phyloP scores from a whole-genome alignment of 495 filamentous ascomycete species.

The Thermochaetoides thermophila region DNA sequence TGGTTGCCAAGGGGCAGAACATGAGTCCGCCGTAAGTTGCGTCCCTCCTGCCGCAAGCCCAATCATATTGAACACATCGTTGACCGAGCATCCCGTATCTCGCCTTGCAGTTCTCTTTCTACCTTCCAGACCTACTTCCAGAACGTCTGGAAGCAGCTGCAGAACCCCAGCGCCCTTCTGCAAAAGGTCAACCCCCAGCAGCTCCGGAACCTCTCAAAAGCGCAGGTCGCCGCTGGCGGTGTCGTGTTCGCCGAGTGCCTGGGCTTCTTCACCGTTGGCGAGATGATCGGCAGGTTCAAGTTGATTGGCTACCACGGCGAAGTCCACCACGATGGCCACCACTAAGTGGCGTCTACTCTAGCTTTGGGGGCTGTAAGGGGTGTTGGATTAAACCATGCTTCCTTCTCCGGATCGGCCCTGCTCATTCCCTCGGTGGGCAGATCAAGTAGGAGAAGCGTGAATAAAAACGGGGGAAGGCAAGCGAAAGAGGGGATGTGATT shows the following conservation, averaged over 20 bases:
- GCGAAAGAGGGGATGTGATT: slow-evolving; percentile 1
- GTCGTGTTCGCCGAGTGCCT: slow-evolving; percentile 75
- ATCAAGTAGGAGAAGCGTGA: background rate
- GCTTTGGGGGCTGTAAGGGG: no score
- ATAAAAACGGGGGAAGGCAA: no score
- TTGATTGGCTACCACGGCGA: slow-evolving; percentile 81
- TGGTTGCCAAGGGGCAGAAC: slow-evolving; percentile 76
- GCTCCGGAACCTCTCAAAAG: slow-evolving; percentile 51
- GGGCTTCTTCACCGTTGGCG: slow-evolving; percentile 94
- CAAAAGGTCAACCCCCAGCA: slow-evolving; percentile 39
- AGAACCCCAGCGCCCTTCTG: slow-evolving; percentile 45
- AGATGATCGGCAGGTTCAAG: slow-evolving; percentile 92
- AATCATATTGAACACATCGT: background rate
- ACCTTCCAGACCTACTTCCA: slow-evolving; percentile 83
- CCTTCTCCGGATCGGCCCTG: background rate
- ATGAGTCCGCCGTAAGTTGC: slow-evolving; percentile 88
- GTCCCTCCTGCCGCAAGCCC: background rate
- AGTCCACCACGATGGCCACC: slow-evolving; percentile 41
- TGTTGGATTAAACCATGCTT: slow-evolving; percentile 2
- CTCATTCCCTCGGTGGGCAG: slow-evolving; percentile 1
- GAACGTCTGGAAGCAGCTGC: slow-evolving; percentile 47
- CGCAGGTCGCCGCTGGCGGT: slow-evolving; percentile 52
- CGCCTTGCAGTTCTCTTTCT: slow-evolving; percentile 51
- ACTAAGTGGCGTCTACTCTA: no score
- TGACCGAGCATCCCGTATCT: slow-evolving; percentile 12